Conservation (phyloP, 305 asterid species). For the Plantago coronopus region DNA sequence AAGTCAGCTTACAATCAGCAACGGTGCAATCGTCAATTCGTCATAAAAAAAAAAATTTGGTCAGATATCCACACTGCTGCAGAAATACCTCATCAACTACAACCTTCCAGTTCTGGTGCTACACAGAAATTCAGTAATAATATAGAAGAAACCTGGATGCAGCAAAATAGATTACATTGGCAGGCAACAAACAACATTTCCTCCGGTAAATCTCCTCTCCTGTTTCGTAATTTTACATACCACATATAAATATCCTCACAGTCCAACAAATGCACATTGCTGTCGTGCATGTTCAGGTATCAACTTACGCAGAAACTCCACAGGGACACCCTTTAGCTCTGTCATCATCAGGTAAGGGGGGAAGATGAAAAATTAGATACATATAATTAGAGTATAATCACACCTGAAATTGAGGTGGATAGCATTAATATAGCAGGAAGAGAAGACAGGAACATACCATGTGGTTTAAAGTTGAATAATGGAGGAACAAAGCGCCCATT, state of each 20-base stretch:
- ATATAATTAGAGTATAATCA: too few species aligned
- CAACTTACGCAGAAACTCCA: slow-evolving; percentile 6
- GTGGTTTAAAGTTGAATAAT: slow-evolving; percentile 9
- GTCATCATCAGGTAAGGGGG: not conserved
- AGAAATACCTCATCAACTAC: not conserved
- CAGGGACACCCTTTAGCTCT: slow-evolving; percentile 7
- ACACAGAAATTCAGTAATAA: not conserved
- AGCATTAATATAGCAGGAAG: not conserved
- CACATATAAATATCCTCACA: not conserved
- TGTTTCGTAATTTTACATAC: not conserved
- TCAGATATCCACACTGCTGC: slow-evolving; percentile 2
- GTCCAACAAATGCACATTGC: slow-evolving; percentile 1
- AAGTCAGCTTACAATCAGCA: not conserved
- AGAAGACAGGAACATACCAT: slow-evolving; percentile 7
- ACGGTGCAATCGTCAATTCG: not conserved
- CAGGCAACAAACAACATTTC: not conserved
- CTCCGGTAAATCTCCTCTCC: not conserved
- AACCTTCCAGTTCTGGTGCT: not conserved
- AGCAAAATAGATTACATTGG: not conserved
- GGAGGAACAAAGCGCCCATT: slow-evolving; percentile 13
- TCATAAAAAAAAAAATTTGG: not conserved
- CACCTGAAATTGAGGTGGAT: too few species aligned
- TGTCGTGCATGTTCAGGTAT: slow-evolving; percentile 11
- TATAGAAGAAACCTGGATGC: not conserved
- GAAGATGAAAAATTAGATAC: not conserved